These are phyloP conservation scores for Purpureocillium takamizusanense DNA, from an alignment of 2,329 filamentous ascomycete species.

Conservation along the genomic window DNA sequence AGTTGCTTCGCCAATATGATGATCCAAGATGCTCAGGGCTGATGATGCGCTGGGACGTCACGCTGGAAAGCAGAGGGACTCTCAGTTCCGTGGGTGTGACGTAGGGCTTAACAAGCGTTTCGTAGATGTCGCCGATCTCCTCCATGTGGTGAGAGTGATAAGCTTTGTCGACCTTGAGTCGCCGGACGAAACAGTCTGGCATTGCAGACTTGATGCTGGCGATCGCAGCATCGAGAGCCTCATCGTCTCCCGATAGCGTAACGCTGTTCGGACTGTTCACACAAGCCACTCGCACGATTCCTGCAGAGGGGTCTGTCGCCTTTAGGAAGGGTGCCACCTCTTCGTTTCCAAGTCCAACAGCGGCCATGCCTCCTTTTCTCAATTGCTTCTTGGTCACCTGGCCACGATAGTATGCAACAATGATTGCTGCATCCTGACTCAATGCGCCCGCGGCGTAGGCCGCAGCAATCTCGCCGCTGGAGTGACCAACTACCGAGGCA, in stretches of 20 bases:
- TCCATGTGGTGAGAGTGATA: conserved; percentile 3
- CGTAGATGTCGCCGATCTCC: conserved; percentile 1
- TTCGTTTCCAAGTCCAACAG: conserved; percentile 3
- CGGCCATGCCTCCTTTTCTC: conserved; percentile 4
- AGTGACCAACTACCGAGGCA: conserved; percentile 28
- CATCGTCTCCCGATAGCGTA: conserved; percentile 21
- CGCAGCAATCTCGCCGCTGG: conserved; percentile 33
- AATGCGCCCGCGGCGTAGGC: conserved; percentile 29
- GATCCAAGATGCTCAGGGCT: not conserved
- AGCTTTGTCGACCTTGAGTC: conserved; percentile 4
- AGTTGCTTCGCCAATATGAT: conserved; percentile 8
- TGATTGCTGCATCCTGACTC: conserved; percentile 18
- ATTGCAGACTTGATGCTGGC: not conserved
- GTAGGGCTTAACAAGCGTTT: conserved; percentile 1
- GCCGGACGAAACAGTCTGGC: conserved; percentile 11
- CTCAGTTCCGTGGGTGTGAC: not conserved
- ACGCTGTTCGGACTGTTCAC: conserved; percentile 38
- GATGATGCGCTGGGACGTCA: not conserved
- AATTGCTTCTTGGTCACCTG: not conserved
- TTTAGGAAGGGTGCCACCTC: not conserved
- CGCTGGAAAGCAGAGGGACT: conserved; percentile 6
- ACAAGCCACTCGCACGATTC: conserved; percentile 3
- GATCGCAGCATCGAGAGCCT: conserved; percentile 1
- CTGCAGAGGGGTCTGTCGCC: not conserved
- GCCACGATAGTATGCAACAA: conserved; percentile 15